Percentiles rank a stretch among this genome's conserved stretches.
Evolutionary conservation across 2,329 filamentous ascomycete genomes (phyloP).

Genomic region (Colletotrichum sp.): DNA sequence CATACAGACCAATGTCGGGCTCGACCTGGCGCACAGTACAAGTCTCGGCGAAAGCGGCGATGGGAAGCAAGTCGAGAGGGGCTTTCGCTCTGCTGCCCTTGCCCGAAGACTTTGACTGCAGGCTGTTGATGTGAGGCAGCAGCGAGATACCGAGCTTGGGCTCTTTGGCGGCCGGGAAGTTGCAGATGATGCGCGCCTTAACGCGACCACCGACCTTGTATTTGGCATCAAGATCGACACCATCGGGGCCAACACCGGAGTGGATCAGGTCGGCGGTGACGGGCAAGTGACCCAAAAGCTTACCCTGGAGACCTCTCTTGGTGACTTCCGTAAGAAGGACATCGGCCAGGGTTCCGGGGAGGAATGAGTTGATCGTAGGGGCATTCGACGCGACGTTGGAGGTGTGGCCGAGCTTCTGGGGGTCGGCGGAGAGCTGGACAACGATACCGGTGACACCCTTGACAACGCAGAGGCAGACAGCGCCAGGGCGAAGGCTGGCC

Average conservation of each 20-base stretch:
- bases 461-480: constrained; percentile 84
- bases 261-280: constrained; percentile 91
- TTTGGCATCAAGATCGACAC: constrained; percentile 73
- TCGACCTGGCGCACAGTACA: constrained; percentile 84
- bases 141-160: constrained; percentile 89
- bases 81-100: constrained; percentile 46
- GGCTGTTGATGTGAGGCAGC: constrained; percentile 78
- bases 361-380: constrained; percentile 86
- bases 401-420: constrained; percentile 70
- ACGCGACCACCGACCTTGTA: constrained; percentile 86
- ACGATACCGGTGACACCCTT: constrained; percentile 81
- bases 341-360: constrained; percentile 90
- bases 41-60: constrained; percentile 78
- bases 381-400: constrained; percentile 73
- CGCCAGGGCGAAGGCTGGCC: constrained; percentile 77
- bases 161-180: constrained; percentile 77
- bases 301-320: constrained; percentile 79
- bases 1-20: constrained; percentile 79
- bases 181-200: constrained; percentile 87
- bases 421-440: constrained; percentile 81
- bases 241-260: constrained; percentile 75
- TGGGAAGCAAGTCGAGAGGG: constrained; percentile 65
- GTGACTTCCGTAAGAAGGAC: constrained; percentile 80
- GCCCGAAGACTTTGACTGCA: constrained; percentile 54
- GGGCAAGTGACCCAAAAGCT: constrained; percentile 90